Evolutionary conservation across 768 basidiomycete genomes (phyloP).

Genomic region (Kwoniella dendrophila): DNA sequence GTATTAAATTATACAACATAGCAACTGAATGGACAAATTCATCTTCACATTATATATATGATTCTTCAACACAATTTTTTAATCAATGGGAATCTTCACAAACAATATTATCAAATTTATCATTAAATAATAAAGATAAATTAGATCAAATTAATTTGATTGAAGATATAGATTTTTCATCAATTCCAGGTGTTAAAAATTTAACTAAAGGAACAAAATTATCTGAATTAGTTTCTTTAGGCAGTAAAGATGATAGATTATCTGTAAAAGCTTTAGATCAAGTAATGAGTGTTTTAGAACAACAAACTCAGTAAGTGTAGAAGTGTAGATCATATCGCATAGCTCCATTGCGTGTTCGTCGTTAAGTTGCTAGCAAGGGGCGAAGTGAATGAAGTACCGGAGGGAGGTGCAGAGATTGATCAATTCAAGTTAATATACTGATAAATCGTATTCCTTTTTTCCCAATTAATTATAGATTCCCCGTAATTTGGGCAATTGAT

Average conservation of each 20-base stretch:
- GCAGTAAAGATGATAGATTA: constrained; percentile 61
- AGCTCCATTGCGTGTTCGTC: neutral
- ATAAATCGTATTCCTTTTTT: neutral
- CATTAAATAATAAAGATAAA: constrained; percentile 62
- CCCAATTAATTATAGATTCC: constrained; percentile 60
- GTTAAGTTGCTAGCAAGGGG: too few relatives aligned
- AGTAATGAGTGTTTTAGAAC: constrained; percentile 66
- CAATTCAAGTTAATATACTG: too few relatives aligned
- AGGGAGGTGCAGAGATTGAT: neutral
- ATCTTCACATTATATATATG: constrained; percentile 71
- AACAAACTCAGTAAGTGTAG: constrained; percentile 65
- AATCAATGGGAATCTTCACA: constrained; percentile 72
- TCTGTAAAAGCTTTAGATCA: constrained; percentile 65
- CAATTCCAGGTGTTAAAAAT: too few relatives aligned
- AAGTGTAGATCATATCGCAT: neutral
- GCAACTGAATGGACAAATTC: constrained; percentile 71
- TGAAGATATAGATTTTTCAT: constrained; percentile 12
- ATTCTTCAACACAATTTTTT: constrained; percentile 75
- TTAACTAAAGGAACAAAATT: constrained; percentile 53
- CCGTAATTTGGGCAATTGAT: constrained; percentile 81
- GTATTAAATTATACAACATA: constrained; percentile 42
- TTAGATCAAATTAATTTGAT: constrained; percentile 52
- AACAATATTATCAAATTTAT: constrained; percentile 59
- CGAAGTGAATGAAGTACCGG: too few relatives aligned
- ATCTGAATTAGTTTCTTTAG: constrained; percentile 64